Evolutionary conservation across 2,329 filamentous ascomycete species (phyloP), one percentile per base, ranked within the genome.

Genomic region (Sphaerostilbella broomeana): DNA sequence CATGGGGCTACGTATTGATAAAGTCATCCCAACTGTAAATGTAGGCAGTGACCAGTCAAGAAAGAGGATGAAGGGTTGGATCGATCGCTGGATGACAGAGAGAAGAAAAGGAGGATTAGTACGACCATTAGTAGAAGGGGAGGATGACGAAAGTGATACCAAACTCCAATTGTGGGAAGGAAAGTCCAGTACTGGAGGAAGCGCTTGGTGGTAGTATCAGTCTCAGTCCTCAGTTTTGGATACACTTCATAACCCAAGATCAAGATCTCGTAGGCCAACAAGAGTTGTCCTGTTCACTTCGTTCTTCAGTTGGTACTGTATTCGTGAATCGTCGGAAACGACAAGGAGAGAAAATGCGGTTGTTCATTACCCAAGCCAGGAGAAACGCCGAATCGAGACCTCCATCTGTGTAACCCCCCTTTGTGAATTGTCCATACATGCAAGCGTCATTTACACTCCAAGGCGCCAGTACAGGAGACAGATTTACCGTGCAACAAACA

Each of bases 11-110:
- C 69, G 85, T 41, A 94, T 98, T 48, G 88, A 90, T 47, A 86
- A 82, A 62, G 77, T 98, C 6, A 83, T 98, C 12, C 92, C 92
- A 0, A 98, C 92, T 0, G 92, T 98, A 4, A 97, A 98, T 42
- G 74, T 82, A 1, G 77, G 77, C 2, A 79, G 71, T 52, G 77
- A 79, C 43, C 59, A 64, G 38, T 67, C 69, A 3, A 61, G 78
- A 35, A 68, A 66, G 48, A 67, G 74, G 45, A 82, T 82, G 78
- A 81, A 76, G 62, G 66, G 55, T 3, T 84, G 79, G 79, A 69
- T 72, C 13, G 79, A 83, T 49, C 65, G 73, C 32, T 83, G 79
- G 79, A 53, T 76, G 46, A 58, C 64, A 0, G 78, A 82, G 59
- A 60, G 78, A 54, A 64, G 72, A 44, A 69, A 66, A 48, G 73